Percentiles rank a stretch among this genome's conserved stretches.
phyloP scores from a whole-genome alignment of 345 rosid genomes.

The Passiflora organensis region DNA sequence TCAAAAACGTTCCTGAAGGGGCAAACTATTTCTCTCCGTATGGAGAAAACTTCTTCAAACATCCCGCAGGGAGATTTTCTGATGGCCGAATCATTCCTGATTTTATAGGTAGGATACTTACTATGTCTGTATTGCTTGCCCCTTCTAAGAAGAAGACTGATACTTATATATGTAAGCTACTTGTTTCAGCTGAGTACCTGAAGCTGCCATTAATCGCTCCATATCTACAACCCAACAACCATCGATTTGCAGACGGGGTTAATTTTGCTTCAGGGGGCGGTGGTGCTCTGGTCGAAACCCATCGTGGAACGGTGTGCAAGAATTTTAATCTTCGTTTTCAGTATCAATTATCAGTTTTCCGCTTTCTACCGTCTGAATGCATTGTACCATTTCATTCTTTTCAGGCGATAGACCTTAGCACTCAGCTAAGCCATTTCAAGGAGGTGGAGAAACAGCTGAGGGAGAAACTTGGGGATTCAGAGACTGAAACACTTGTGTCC shows the following conservation, averaged over 20 bases:
- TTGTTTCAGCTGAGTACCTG: conserved; percentile 30
- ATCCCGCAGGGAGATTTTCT: conserved; percentile 26
- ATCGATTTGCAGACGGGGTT: conserved; percentile 17
- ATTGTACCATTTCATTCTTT: too few species aligned
- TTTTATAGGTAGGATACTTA: conserved; percentile 18
- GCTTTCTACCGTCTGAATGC: too few species aligned
- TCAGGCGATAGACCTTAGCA: conserved; percentile 37
- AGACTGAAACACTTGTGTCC: conserved; percentile 25
- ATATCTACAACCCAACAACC: conserved; percentile 25
- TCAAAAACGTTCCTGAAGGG: conserved; percentile 7
- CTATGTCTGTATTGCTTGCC: neutral
- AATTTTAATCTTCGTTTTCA: too few species aligned
- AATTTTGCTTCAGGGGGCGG: conserved; percentile 36
- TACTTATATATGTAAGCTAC: too few species aligned
- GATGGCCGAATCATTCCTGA: conserved; percentile 28
- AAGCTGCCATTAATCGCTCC: conserved; percentile 42
- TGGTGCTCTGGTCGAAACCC: conserved; percentile 22
- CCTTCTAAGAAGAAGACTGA: too few species aligned
- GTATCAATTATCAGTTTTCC: too few species aligned
- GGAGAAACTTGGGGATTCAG: conserved; percentile 28
- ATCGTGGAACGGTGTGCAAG: conserved; percentile 20
- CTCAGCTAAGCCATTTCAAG: conserved; percentile 35
- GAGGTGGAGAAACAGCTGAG: conserved; percentile 21
- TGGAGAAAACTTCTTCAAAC: conserved; percentile 23
- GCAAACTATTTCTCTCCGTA: conserved; percentile 30